A percentile compares a stretch with the other conserved stretches of the same genome.
Conservation (phyloP, 2,329 filamentous ascomycete species). For the Cladosporium sp. region DNA sequence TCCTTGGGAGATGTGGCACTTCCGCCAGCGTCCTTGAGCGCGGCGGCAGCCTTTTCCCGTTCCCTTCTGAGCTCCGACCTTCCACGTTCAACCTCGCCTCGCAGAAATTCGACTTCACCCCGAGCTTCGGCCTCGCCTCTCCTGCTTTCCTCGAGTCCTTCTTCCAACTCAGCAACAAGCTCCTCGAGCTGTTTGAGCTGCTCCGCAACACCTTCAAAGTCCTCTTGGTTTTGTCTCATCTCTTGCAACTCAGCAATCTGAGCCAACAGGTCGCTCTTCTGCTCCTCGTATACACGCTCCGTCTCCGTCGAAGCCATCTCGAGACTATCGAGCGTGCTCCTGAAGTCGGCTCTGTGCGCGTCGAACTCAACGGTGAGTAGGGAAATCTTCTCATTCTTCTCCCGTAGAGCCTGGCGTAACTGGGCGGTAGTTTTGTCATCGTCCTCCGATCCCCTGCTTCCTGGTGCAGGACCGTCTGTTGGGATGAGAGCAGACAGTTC, state of each 20-base stretch:
- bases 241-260: slow-evolving; percentile 74
- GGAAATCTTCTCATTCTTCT: slow-evolving; percentile 96
- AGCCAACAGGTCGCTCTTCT: slow-evolving; percentile 79
- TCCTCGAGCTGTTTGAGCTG: slow-evolving; percentile 96
- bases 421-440: slow-evolving; percentile 46
- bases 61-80: slow-evolving; percentile 85
- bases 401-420: slow-evolving; percentile 77
- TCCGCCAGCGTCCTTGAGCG: slow-evolving; percentile 53
- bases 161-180: slow-evolving; percentile 92
- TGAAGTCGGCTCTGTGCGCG: slow-evolving; percentile 88
- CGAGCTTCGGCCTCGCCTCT: slow-evolving; percentile 93
- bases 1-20: slow-evolving; percentile 60
- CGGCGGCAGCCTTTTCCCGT: slow-evolving; percentile 73
- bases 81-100: slow-evolving; percentile 91
- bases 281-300: slow-evolving; percentile 91
- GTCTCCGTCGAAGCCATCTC: slow-evolving; percentile 96
- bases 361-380: slow-evolving; percentile 94
- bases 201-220: slow-evolving; percentile 85
- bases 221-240: slow-evolving; percentile 76
- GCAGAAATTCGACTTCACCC: slow-evolving; percentile 91
- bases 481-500: slow-evolving; percentile 76
- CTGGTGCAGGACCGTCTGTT: slow-evolving; percentile 34
- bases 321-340: slow-evolving; percentile 93
- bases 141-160: slow-evolving; percentile 91
- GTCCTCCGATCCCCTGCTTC: slow-evolving; percentile 40